Base-by-base conservation (phyloP, 2,329 filamentous ascomycete species). In the Pestalotiopsis fici region DNA sequence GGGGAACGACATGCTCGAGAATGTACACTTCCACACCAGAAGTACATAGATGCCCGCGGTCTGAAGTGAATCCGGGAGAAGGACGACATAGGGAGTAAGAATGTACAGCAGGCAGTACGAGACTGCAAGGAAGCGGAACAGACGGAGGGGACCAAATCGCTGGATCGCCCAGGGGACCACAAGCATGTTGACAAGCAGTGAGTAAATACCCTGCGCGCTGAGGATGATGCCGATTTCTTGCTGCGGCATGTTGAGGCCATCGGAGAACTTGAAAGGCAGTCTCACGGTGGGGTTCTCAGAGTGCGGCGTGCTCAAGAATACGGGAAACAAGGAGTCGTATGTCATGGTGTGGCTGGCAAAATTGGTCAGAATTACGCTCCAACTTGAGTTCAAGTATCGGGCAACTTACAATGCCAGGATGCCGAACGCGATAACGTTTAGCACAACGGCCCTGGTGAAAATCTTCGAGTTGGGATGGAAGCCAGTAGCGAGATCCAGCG, bases 11-110 rank as follows among this genome's bases (percentile, higher is more conserved):
- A 98, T 90, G 59, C 94, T 95, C 73, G 95, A 90, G 74, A 96
- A 94, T 0, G 94, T 97, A 77, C 97, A 97, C 80, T 98, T 98
- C 90, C 93, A 94, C 71, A 97, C 87, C 12, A 98, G 86, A 27
- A 95, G 85, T 7, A 90, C 74, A 76, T 94, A 95, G 63, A 97
- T 89, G 27, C 92, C 93, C 2, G 89, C 82, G 82, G 93, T 92
- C 69, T 92, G 90, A 54, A 94, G 79, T 35, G 82, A 81, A 18
- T 90, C 84, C 0, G 96, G 95, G 0, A 98, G 87, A 6, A 98
- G 87, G 1, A 96, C 91, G 18, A 98, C 86, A 80, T 98, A 99
- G 0, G 96, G 95, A 2, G 95, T 94, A 64, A 91, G 83, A 68
- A 98, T 80, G 82, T 99, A 98, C 21, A 98, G 89, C 59, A 94